Conservation (phyloP, 108 stramenopile species). For the Fistulifera solaris region DNA sequence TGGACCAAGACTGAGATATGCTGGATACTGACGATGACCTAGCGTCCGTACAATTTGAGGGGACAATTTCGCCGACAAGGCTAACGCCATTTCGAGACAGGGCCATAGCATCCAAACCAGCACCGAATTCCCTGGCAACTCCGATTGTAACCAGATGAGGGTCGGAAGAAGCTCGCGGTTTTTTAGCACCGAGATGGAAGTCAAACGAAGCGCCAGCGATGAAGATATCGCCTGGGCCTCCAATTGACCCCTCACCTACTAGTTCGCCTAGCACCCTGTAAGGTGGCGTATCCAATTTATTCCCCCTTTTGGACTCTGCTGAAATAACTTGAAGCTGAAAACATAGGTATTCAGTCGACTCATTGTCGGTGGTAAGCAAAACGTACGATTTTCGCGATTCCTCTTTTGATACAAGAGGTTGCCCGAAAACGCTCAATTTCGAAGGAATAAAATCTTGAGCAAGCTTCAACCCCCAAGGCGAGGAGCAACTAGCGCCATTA, state of each 20-base stretch:
- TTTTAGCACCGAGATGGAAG: background rate
- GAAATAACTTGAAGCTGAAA: constrained; percentile 2
- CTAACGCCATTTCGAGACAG: background rate
- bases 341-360: background rate
- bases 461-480: background rate
- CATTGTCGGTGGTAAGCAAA: background rate
- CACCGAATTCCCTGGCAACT: background rate
- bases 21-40: no score
- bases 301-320: no score
- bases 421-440: background rate
- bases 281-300: background rate
- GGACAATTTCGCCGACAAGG: background rate
- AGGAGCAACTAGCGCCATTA: no score
- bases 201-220: constrained; percentile 6
- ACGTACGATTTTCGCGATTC: constrained; percentile 1
- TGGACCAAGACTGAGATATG: no score
- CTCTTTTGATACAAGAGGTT: background rate
- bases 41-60: background rate
- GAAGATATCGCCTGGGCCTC: background rate
- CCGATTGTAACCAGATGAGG: constrained; percentile 1
- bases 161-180: background rate
- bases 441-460: background rate
- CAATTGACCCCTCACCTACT: background rate
- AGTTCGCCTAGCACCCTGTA: background rate
- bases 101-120: constrained; percentile 5